Evolutionary conservation across 2,329 filamentous ascomycete genomes (phyloP).

Genomic region (Bretziella fagacearum): DNA sequence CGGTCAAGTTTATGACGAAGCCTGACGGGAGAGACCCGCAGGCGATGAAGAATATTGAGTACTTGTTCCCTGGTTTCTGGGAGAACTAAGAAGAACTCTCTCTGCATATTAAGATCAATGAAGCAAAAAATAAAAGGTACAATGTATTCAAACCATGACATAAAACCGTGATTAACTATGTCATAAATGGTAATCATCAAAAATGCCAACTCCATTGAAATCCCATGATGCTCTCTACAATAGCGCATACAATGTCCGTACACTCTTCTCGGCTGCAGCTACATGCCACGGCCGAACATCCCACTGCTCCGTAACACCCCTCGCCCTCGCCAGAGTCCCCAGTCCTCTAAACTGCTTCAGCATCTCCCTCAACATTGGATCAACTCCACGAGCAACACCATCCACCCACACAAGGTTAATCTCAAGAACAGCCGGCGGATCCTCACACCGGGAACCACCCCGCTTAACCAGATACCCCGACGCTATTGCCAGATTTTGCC

Average conservation of each 20-base stretch:
- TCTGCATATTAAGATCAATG: background rate
- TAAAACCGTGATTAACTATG: background rate
- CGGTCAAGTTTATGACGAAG: slow-evolving; percentile 68
- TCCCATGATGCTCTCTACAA: slow-evolving; percentile 29
- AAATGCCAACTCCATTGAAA: background rate
- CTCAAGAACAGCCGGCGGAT: slow-evolving; percentile 44
- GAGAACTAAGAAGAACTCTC: slow-evolving; percentile 5
- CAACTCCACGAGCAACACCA: slow-evolving; percentile 36
- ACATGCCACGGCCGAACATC: slow-evolving; percentile 66
- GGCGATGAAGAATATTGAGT: slow-evolving; percentile 64
- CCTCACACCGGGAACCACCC: slow-evolving; percentile 36
- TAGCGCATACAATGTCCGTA: slow-evolving; percentile 45
- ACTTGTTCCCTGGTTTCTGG: slow-evolving; percentile 74
- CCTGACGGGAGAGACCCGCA: slow-evolving; percentile 54
- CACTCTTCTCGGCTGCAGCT: slow-evolving; percentile 51
- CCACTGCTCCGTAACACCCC: slow-evolving; percentile 42
- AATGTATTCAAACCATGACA: background rate
- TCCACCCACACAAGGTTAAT: slow-evolving; percentile 46
- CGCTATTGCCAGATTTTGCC: slow-evolving; percentile 39
- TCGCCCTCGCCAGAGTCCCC: slow-evolving; percentile 49
- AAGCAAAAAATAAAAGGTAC: slow-evolving; percentile 2
- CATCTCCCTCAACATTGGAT: slow-evolving; percentile 53
- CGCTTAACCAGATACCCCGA: slow-evolving; percentile 52
- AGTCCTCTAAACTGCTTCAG: slow-evolving; percentile 51
- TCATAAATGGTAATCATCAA: background rate